Evolutionary conservation across 139 green algal genomes (phyloP).

Genomic region (Chlamydomonas incerta): DNA sequence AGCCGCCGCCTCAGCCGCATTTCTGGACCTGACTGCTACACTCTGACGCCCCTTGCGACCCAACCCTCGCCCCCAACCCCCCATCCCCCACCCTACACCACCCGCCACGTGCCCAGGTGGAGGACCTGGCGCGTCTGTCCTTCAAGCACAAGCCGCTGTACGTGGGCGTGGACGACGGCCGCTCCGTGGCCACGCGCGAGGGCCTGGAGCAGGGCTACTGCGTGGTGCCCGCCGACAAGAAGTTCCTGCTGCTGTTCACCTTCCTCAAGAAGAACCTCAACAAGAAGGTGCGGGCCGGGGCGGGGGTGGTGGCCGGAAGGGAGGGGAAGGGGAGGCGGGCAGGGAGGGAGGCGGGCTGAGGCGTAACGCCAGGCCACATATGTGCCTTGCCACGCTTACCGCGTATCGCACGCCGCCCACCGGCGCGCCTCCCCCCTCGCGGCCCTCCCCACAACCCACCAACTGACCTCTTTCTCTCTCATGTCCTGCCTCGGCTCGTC

Average conservation of each 20-base stretch:
- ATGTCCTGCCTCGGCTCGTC: no score
- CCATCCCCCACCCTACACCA: background rate
- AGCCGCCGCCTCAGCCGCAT: no score
- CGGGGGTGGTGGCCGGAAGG: background rate
- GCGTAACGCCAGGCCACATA: no score
- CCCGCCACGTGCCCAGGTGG: slow-evolving; percentile 72
- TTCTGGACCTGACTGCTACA: no score
- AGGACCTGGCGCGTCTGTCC: slow-evolving; percentile 94
- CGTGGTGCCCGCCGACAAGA: slow-evolving; percentile 88
- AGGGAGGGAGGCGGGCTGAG: no score
- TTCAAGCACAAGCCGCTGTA: slow-evolving; percentile 97
- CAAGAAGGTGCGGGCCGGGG: slow-evolving; percentile 99
- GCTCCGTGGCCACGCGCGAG: slow-evolving; percentile 79
- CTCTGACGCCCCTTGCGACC: no score
- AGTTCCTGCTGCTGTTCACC: slow-evolving; percentile 98
- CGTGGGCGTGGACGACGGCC: slow-evolving; percentile 95
- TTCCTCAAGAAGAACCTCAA: slow-evolving; percentile 98
- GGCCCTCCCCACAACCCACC: no score
- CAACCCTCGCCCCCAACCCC: background rate
- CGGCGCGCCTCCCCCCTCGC: no score
- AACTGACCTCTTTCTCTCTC: no score
- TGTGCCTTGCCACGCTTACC: no score
- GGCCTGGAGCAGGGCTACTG: slow-evolving; percentile 98
- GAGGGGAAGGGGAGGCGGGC: no score
- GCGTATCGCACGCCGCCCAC: no score